phyloP scores from a whole-genome alignment of 2,329 filamentous ascomycete species.

The Aspergillus pseudoterreus region DNA sequence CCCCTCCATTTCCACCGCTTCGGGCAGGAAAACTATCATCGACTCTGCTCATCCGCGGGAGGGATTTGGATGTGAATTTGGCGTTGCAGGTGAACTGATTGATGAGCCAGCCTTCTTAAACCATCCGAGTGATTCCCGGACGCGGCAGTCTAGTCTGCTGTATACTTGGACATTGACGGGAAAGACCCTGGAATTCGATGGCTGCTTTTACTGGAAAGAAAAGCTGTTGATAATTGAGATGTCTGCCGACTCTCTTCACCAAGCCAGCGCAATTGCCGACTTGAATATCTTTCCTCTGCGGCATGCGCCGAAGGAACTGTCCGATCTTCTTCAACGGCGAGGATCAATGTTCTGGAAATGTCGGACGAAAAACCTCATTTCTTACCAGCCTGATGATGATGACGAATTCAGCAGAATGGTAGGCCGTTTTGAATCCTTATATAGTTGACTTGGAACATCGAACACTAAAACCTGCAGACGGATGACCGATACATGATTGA shows the following conservation, averaged over 20 bases:
- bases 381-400: neutral
- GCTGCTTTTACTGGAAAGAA: too few relatives aligned
- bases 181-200: neutral
- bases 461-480: too few relatives aligned
- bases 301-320: neutral
- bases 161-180: neutral
- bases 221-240: too few relatives aligned
- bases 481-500: slow-evolving; percentile 3
- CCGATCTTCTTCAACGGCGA: neutral
- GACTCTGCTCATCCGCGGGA: too few relatives aligned
- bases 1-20: too few relatives aligned
- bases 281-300: neutral
- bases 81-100: too few relatives aligned
- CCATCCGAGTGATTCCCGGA: too few relatives aligned
- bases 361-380: neutral
- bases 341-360: neutral
- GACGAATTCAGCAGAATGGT: neutral
- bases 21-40: too few relatives aligned
- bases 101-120: too few relatives aligned
- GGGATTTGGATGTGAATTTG: too few relatives aligned
- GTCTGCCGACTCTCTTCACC: too few relatives aligned
- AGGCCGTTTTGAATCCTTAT: neutral
- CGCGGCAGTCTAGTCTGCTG: too few relatives aligned
- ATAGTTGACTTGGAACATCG: neutral
- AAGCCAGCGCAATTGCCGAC: neutral